Conservation (phyloP, 1,284 basidiomycete genomes). For the Pseudozyma hubeiensis region DNA sequence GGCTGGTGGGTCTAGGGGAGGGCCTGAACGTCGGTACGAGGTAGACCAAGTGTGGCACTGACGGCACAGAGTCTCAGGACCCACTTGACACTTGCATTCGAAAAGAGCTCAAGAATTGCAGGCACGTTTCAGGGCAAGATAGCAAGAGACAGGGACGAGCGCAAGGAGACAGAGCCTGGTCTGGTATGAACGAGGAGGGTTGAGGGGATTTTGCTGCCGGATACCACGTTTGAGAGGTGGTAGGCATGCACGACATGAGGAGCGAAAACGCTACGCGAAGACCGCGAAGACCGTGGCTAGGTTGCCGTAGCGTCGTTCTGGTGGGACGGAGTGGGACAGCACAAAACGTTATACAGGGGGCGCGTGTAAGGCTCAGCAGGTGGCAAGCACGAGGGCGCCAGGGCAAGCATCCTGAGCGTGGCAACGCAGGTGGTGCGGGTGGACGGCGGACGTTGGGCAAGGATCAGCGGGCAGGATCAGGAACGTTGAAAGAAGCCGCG, state of each 20-base stretch:
- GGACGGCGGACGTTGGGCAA: neutral
- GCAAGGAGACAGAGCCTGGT: neutral
- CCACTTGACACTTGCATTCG: no score
- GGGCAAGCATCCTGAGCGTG: conserved; percentile 5
- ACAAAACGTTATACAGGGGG: neutral
- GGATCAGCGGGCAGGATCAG: conserved; percentile 8
- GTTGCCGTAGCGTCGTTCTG: conserved; percentile 2
- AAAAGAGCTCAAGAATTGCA: no score
- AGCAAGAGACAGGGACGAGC: neutral
- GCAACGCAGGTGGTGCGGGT: neutral
- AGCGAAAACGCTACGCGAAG: neutral
- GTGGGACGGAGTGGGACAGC: neutral
- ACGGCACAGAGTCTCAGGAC: no score
- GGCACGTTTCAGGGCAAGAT: neutral
- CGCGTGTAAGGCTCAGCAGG: neutral
- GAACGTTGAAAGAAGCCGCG: conserved; percentile 6
- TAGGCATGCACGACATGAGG: conserved; percentile 1
- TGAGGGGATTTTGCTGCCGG: conserved; percentile 41
- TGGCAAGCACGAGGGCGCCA: conserved; percentile 1
- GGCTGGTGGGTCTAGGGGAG: neutral
- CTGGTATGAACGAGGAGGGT: conserved; percentile 12
- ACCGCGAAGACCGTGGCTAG: no score
- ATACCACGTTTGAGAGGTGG: conserved; percentile 21
- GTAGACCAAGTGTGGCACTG: neutral
- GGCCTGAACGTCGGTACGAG: no score